Percentiles rank a stretch among this genome's conserved stretches.
phyloP scores from a whole-genome alignment of 108 stramenopile species.

The Cylindrotheca fusiformis region DNA sequence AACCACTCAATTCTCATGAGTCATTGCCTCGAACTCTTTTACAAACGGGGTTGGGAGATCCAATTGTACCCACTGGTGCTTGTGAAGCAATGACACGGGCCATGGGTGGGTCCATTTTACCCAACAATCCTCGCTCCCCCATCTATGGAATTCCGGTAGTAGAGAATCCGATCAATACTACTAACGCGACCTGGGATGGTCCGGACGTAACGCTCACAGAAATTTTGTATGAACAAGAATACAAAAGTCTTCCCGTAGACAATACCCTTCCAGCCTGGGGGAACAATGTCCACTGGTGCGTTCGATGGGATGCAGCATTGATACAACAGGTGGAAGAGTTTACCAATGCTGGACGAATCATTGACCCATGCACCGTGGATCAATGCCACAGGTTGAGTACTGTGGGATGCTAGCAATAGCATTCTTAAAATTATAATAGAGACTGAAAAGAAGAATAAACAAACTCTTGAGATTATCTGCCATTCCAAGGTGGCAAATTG shows the following conservation, averaged over 20 bases:
- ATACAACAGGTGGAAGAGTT: slow-evolving; percentile 63
- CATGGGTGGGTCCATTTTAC: slow-evolving; percentile 44
- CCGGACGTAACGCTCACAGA: slow-evolving; percentile 46
- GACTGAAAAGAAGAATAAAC: no score
- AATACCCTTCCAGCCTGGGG: slow-evolving; percentile 5
- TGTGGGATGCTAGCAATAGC: no score
- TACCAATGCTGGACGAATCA: slow-evolving; percentile 47
- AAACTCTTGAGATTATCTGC: no score
- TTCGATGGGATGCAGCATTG: slow-evolving; percentile 46
- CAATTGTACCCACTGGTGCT: slow-evolving; percentile 56
- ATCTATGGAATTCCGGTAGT: slow-evolving; percentile 16
- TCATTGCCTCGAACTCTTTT: slow-evolving; percentile 27
- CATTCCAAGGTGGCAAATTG: no score
- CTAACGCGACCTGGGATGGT: slow-evolving; percentile 14
- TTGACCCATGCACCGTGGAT: slow-evolving; percentile 55
- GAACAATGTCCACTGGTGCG: slow-evolving; percentile 59
- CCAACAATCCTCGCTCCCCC: slow-evolving; percentile 30
- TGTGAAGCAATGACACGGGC: slow-evolving; percentile 69
- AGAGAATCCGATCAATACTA: no score
- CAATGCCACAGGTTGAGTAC: slow-evolving; percentile 38
- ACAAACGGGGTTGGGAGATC: slow-evolving; percentile 60
- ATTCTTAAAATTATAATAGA: no score
- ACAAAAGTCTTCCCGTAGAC: slow-evolving; percentile 32
- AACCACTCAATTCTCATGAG: slow-evolving; percentile 27
- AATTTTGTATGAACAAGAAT: slow-evolving; percentile 44